Percentiles rank a stretch among this genome's conserved stretches.
Evolutionary conservation across 148 eudicot genomes (phyloP).

Genomic region (Amaranthus hypochondriacus): DNA sequence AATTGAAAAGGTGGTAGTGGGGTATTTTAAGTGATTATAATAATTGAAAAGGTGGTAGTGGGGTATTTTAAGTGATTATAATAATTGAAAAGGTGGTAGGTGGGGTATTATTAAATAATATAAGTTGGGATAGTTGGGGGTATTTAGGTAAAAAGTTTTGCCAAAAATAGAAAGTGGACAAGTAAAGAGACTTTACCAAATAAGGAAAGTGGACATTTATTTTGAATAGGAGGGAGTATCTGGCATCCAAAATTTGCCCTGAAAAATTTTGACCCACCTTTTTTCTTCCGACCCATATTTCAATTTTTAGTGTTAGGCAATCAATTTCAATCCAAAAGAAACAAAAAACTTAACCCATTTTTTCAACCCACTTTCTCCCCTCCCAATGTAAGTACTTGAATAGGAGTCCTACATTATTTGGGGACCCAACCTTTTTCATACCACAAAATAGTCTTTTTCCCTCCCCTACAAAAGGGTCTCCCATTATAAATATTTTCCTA

Average conservation of each 20-base stretch:
- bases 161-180: too few species aligned
- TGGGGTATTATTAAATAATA: too few species aligned
- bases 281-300: slow-evolving; percentile 14
- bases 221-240: too few species aligned
- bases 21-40: too few species aligned
- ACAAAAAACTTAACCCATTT: background rate
- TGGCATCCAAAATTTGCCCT: slow-evolving; percentile 23
- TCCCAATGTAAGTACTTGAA: slow-evolving; percentile 3
- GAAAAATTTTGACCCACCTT: background rate
- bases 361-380: slow-evolving; percentile 5
- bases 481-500: slow-evolving; percentile 9
- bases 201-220: too few species aligned
- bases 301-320: slow-evolving; percentile 26
- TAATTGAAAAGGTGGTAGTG: too few species aligned
- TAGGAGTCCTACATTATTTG: slow-evolving; percentile 1
- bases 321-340: slow-evolving; percentile 18
- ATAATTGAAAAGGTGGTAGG: too few species aligned
- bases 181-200: too few species aligned
- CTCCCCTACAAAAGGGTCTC: background rate
- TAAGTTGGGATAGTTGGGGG: too few species aligned
- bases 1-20: too few species aligned
- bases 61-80: too few species aligned
- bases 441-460: background rate
- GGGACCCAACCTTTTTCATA: slow-evolving; percentile 12
- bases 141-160: too few species aligned